Evolutionary conservation across 2,329 filamentous ascomycete species (phyloP).

Genomic region (Eutypella sp.): DNA sequence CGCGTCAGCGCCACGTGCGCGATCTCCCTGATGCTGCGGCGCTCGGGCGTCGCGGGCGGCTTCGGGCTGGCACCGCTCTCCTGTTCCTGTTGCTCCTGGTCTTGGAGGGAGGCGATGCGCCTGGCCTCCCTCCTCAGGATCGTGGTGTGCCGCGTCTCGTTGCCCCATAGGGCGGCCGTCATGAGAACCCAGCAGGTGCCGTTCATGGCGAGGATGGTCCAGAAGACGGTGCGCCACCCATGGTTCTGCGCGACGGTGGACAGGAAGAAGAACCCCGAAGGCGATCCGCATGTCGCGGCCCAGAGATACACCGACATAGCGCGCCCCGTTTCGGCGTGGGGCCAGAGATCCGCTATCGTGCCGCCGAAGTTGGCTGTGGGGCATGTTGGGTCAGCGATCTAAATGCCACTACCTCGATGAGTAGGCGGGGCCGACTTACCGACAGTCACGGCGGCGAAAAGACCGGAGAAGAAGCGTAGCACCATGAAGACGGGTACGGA

Average conservation of each 20-base stretch:
- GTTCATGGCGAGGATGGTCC: constrained; percentile 40
- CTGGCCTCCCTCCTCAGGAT: constrained; percentile 33
- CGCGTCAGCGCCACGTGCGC: constrained; percentile 37
- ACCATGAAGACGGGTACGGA: constrained; percentile 36
- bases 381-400: neutral
- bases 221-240: constrained; percentile 39
- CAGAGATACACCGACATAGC: constrained; percentile 33
- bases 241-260: constrained; percentile 38
- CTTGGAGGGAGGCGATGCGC: constrained; percentile 22
- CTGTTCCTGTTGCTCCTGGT: constrained; percentile 15
- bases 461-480: constrained; percentile 38
- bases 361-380: constrained; percentile 33
- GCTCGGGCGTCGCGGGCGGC: constrained; percentile 31
- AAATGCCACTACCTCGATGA: too few species aligned
- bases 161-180: constrained; percentile 25
- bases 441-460: constrained; percentile 34
- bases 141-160: constrained; percentile 40
- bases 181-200: constrained; percentile 38
- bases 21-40: constrained; percentile 28
- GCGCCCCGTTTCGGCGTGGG: constrained; percentile 35
- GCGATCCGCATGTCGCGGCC: constrained; percentile 40
- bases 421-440: too few species aligned
- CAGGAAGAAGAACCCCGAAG: constrained; percentile 40
- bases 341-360: constrained; percentile 39
- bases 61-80: constrained; percentile 18